Conservation (phyloP, 2,329 filamentous ascomycete species). For the Colletotrichum chrysophilum region DNA sequence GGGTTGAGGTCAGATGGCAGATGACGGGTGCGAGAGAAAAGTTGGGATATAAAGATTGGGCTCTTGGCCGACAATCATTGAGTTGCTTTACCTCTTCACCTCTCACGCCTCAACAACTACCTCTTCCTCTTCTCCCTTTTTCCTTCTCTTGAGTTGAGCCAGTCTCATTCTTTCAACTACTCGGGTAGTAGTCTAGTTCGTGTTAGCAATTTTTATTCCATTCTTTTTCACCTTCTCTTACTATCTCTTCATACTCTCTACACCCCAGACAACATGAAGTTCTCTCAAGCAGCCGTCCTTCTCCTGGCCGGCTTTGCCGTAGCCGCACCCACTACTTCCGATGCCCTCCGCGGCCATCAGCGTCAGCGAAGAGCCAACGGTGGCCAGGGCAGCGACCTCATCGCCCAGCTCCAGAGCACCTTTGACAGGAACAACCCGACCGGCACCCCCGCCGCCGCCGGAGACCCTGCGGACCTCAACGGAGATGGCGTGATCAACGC, state of each 20-base stretch:
- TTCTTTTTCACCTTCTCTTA: not conserved
- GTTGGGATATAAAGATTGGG: not conserved
- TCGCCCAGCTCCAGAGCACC: not conserved
- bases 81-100: not conserved
- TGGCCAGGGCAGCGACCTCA: not conserved
- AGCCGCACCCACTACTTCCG: not conserved
- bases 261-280: not conserved
- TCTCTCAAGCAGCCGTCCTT: conserved; percentile 1
- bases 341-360: not conserved
- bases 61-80: not conserved
- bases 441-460: not conserved
- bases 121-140: not conserved
- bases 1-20: not conserved
- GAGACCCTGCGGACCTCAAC: not conserved
- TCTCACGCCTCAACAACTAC: not conserved
- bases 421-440: not conserved
- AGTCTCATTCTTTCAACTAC: conserved; percentile 10
- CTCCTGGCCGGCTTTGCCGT: conserved; percentile 8
- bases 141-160: not conserved
- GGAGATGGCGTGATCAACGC: conserved; percentile 11
- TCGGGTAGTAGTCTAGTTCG: conserved; percentile 12
- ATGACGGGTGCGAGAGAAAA: not conserved
- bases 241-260: not conserved
- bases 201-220: not conserved
- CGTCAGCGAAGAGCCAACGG: conserved; percentile 8